These are phyloP conservation scores for Chlorociboria aeruginascens DNA, from an alignment of 495 filamentous ascomycete genomes.

Conservation along the genomic window DNA sequence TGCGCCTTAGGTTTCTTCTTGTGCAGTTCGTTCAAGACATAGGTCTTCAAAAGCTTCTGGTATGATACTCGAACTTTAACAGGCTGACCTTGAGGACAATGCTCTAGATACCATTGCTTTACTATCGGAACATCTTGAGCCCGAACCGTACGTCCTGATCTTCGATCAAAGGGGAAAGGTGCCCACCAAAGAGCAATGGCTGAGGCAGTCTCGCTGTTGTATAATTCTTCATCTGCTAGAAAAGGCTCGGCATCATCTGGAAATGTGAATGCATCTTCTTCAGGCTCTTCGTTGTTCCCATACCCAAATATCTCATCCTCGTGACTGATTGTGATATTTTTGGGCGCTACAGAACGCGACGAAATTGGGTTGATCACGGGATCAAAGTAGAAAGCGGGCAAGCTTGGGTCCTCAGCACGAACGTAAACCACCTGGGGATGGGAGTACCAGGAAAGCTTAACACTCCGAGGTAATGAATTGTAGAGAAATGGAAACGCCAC, in stretches of 20 bases:
- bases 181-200: conserved; percentile 98
- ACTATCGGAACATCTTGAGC: conserved; percentile 95
- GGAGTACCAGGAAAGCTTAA: conserved; percentile 88
- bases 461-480: conserved; percentile 90
- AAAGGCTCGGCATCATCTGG: conserved; percentile 77
- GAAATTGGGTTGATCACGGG: conserved; percentile 97
- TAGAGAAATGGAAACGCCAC: conserved; percentile 93
- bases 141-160: conserved; percentile 95
- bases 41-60: conserved; percentile 95
- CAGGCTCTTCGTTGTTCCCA: conserved; percentile 68
- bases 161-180: conserved; percentile 88
- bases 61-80: conserved; percentile 99
- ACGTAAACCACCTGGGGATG: conserved; percentile 89
- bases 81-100: conserved; percentile 82
- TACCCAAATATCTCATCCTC: conserved; percentile 91
- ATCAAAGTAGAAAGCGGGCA: conserved; percentile 97
- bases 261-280: conserved; percentile 70
- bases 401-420: conserved; percentile 64
- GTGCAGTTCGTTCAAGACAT: conserved; percentile 91
- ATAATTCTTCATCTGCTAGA: conserved; percentile 79
- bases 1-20: conserved; percentile 89
- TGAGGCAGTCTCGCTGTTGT: conserved; percentile 78
- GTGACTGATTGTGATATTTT: conserved; percentile 85
- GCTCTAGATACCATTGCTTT: conserved; percentile 98
- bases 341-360: conserved; percentile 83